Base-by-base conservation (phyloP, 345 rosid species). In the Eucalyptus caleyi region DNA sequence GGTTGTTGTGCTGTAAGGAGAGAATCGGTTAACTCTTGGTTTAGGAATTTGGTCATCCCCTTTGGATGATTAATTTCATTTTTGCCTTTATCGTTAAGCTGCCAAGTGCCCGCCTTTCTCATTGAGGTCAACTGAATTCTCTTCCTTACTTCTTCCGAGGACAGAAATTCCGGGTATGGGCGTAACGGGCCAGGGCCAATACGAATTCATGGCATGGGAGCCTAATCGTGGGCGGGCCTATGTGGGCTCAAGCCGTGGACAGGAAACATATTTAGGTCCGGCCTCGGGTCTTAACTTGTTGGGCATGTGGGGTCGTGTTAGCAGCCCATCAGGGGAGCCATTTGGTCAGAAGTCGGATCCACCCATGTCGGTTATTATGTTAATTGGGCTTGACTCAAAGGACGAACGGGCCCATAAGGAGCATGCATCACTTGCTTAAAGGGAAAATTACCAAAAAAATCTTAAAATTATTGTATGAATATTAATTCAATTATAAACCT, bases 381-480 rank as follows among this genome's bases (percentile, higher is more conserved):
- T 18, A 69, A 69, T 69, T 0, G 80, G 42, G 80, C 80, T 32
- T 11, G 44, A 9, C 44, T 18, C 82, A 3, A 37, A 0, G 26
- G 26, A 72, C 1, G 82, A 42, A 72, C 81, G 6, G 26, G 45
- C 82, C 77, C 10, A n/a, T 7, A 14, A n/a, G 19, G 34, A 15
- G 37, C 6, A 15, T 65, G 37, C 69, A n/a, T 65, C 77, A 14
- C 77, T n/a, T 15, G 37, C 18, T n/a, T n/a, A 2, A 62, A 8
- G 60, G 60, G 0, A 56, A 56, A 56, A 56, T 26, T 56, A 56
- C 0, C 1, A 56, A 24, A 56, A 56, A 23, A 5, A 2, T 24
- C 13, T 56, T 56, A 24, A 56, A 56, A 0, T 1, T 24, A 24
- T 2, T 9, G 1, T 0, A 23, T 56, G 7, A 42, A 6, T 8